Conservation (phyloP, 768 basidiomycete species). For the Leccinum rimulosum region DNA sequence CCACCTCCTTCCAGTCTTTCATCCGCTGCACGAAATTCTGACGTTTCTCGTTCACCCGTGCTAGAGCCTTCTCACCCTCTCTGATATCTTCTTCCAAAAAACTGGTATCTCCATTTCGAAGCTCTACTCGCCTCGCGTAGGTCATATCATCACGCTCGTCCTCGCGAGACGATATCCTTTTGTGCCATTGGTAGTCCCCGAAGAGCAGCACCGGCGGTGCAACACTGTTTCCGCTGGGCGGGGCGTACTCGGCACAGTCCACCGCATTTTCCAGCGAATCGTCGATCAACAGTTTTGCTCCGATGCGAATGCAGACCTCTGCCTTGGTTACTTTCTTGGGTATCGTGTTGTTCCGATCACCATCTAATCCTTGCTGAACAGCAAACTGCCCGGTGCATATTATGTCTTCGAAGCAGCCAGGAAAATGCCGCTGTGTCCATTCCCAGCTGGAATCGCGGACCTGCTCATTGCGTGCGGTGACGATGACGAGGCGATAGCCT, state of each 20-base stretch:
- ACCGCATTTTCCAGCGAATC: conserved; percentile 80
- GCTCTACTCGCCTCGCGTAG: conserved; percentile 48
- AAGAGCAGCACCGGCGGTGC: conserved; percentile 67
- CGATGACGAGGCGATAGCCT: conserved; percentile 69
- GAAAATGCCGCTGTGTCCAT: conserved; percentile 67
- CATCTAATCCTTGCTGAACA: conserved; percentile 37
- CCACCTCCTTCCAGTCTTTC: conserved; percentile 61
- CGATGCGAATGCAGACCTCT: conserved; percentile 64
- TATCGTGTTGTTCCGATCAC: conserved; percentile 35
- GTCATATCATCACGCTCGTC: conserved; percentile 51
- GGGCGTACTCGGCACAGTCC: conserved; percentile 42
- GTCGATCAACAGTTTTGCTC: conserved; percentile 69
- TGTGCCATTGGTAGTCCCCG: conserved; percentile 76
- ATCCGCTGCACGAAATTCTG: conserved; percentile 47
- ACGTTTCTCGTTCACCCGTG: conserved; percentile 43
- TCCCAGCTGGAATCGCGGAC: conserved; percentile 56
- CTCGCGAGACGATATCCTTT: conserved; percentile 46
- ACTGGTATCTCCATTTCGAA: conserved; percentile 43
- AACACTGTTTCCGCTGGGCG: conserved; percentile 8
- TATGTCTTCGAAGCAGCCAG: conserved; percentile 57
- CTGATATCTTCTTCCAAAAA: conserved; percentile 54
- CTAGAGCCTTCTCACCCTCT: conserved; percentile 33
- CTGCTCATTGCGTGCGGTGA: conserved; percentile 67
- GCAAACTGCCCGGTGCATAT: conserved; percentile 77
- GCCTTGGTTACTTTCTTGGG: conserved; percentile 63